Percentiles rank a stretch among this genome's conserved stretches.
These are phyloP conservation scores for Pleurotus giganteus DNA, from an alignment of 768 basidiomycete species.

Conservation along the genomic window DNA sequence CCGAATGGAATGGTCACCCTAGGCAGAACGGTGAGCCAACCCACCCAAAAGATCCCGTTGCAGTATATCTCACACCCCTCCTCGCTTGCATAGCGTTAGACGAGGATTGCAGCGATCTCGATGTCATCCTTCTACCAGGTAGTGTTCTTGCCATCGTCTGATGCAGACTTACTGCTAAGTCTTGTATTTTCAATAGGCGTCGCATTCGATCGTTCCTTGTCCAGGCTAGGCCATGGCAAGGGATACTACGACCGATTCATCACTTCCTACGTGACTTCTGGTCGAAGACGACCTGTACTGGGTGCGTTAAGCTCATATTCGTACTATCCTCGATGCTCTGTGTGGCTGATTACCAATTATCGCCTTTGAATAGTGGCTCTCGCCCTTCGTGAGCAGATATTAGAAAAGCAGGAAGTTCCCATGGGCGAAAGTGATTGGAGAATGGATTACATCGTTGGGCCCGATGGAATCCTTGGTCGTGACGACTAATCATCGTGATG, in stretches of 20 bases:
- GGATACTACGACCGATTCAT: slow-evolving; percentile 83
- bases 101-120: slow-evolving; percentile 39
- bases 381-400: slow-evolving; percentile 60
- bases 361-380: slow-evolving; percentile 50
- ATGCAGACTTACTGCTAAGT: neutral
- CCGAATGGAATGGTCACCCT: slow-evolving; percentile 37
- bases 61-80: slow-evolving; percentile 3
- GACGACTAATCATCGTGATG: neutral
- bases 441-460: slow-evolving; percentile 58
- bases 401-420: slow-evolving; percentile 52
- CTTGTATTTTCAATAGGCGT: slow-evolving; percentile 43
- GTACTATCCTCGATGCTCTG: neutral
- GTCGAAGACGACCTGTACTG: slow-evolving; percentile 50
- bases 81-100: slow-evolving; percentile 31
- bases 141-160: neutral
- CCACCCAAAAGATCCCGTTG: slow-evolving; percentile 3
- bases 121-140: slow-evolving; percentile 73
- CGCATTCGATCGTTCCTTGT: slow-evolving; percentile 67
- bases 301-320: slow-evolving; percentile 37
- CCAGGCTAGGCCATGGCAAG: slow-evolving; percentile 79
- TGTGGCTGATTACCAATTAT: slow-evolving; percentile 1
- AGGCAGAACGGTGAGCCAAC: slow-evolving; percentile 50
- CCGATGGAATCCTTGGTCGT: slow-evolving; percentile 23
- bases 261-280: slow-evolving; percentile 44
- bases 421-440: slow-evolving; percentile 58